Evolutionary conservation across 2,329 filamentous ascomycete genomes (phyloP).

Genomic region (Setomelanomma holmii): DNA sequence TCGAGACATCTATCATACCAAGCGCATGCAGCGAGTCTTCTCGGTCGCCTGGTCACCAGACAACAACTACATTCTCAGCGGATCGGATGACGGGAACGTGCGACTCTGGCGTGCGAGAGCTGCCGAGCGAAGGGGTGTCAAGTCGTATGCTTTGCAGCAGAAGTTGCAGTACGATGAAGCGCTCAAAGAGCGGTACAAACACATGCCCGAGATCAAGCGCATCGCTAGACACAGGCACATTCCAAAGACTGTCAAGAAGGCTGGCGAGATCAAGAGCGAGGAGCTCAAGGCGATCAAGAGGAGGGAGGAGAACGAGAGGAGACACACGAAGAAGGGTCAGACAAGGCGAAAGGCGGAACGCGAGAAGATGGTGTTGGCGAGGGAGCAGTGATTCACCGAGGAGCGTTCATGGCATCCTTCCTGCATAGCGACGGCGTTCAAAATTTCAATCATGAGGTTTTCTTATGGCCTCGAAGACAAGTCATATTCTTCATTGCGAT

Average conservation of each 20-base stretch:
- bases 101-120: slow-evolving; percentile 90
- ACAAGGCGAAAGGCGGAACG: slow-evolving; percentile 77
- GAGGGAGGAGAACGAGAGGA: slow-evolving; percentile 91
- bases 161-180: slow-evolving; percentile 92
- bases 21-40: slow-evolving; percentile 96
- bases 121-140: slow-evolving; percentile 81
- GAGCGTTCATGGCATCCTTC: slow-evolving; percentile 7
- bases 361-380: slow-evolving; percentile 88
- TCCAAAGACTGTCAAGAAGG: slow-evolving; percentile 94
- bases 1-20: slow-evolving; percentile 94
- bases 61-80: slow-evolving; percentile 85
- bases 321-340: slow-evolving; percentile 85
- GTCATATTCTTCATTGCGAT: not conserved
- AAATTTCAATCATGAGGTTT: not conserved
- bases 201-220: slow-evolving; percentile 94
- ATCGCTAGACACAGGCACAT: slow-evolving; percentile 92
- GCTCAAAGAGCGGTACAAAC: slow-evolving; percentile 80
- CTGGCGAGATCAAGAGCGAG: slow-evolving; percentile 89
- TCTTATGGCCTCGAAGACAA: slow-evolving; percentile 9
- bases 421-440: slow-evolving; percentile 47
- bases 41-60: slow-evolving; percentile 86
- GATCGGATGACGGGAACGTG: slow-evolving; percentile 91
- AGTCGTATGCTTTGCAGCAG: slow-evolving; percentile 82
- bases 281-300: slow-evolving; percentile 88
- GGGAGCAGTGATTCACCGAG: slow-evolving; percentile 58